Conservation (phyloP, 768 basidiomycete genomes). For the Phaeotremella skinneri region DNA sequence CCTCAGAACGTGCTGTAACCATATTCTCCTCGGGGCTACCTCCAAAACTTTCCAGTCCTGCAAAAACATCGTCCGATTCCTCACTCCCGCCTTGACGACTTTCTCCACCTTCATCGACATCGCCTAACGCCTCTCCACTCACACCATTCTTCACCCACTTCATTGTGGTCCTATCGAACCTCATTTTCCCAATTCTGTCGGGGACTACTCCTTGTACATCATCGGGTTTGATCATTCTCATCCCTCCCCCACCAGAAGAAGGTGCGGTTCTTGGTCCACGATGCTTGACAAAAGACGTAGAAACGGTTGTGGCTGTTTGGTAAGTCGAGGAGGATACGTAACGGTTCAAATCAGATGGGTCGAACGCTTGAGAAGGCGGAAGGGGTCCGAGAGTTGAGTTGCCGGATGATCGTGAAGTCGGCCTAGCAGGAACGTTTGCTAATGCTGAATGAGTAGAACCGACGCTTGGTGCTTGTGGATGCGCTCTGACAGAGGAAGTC, state of each 20-base stretch:
- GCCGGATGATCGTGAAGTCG: conserved; percentile 27
- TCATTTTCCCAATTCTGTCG: conserved; percentile 79
- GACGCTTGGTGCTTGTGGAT: neutral
- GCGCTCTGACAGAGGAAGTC: neutral
- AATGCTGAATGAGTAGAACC: neutral
- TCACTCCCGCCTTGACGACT: conserved; percentile 35
- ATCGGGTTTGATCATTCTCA: conserved; percentile 72
- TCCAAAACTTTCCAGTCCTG: conserved; percentile 80
- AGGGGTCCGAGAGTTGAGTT: conserved; percentile 15
- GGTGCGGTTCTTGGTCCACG: conserved; percentile 32
- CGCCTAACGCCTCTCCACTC: conserved; percentile 10
- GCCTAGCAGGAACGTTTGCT: neutral
- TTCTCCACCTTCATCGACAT: conserved; percentile 24
- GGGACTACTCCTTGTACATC: conserved; percentile 69
- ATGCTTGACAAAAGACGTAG: conserved; percentile 75
- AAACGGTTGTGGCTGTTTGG: conserved; percentile 62
- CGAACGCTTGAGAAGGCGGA: conserved; percentile 56
- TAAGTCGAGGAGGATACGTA: conserved; percentile 86
- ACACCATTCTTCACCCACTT: conserved; percentile 71
- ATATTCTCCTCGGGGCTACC: no score
- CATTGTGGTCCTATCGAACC: conserved; percentile 78
- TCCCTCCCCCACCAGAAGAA: conserved; percentile 17
- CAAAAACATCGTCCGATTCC: conserved; percentile 69
- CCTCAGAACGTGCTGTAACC: no score
- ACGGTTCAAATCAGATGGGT: conserved; percentile 69